Evolutionary conservation across 805 yeast genomes (phyloP).

Genomic region (Spathaspora passalidarum): DNA sequence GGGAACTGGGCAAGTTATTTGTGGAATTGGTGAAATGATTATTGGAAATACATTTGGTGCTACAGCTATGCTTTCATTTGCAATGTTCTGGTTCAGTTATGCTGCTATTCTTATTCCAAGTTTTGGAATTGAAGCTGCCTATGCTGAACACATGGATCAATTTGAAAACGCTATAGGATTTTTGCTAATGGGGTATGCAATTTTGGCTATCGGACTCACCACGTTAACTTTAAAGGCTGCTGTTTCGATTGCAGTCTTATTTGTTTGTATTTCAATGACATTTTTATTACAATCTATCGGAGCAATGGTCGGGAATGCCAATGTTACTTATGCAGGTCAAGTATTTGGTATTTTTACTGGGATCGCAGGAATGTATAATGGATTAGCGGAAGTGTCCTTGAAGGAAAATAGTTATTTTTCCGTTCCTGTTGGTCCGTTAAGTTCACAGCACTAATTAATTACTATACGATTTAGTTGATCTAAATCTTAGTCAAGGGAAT

Average conservation of each 20-base stretch:
- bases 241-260: conserved; percentile 55
- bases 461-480: neutral
- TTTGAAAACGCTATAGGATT: conserved; percentile 53
- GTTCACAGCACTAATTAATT: conserved; percentile 3
- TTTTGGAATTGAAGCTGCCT: conserved; percentile 59
- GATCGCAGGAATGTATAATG: conserved; percentile 58
- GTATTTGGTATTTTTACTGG: conserved; percentile 55
- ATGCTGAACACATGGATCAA: conserved; percentile 29
- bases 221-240: conserved; percentile 62
- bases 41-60: conserved; percentile 67
- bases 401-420: conserved; percentile 58
- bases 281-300: conserved; percentile 53
- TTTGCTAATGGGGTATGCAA: conserved; percentile 57
- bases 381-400: conserved; percentile 59
- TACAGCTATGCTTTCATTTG: conserved; percentile 57
- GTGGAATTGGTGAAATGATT: conserved; percentile 69
- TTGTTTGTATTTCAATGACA: conserved; percentile 50
- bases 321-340: conserved; percentile 57
- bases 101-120: conserved; percentile 56
- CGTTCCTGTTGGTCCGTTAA: conserved; percentile 28
- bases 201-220: conserved; percentile 53
- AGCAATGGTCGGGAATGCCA: conserved; percentile 41
- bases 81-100: conserved; percentile 68
- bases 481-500: neutral
- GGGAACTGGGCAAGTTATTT: conserved; percentile 54